These are phyloP conservation scores for Fraxinus americana DNA, from an alignment of 257 asterid genomes.

Conservation along the genomic window DNA sequence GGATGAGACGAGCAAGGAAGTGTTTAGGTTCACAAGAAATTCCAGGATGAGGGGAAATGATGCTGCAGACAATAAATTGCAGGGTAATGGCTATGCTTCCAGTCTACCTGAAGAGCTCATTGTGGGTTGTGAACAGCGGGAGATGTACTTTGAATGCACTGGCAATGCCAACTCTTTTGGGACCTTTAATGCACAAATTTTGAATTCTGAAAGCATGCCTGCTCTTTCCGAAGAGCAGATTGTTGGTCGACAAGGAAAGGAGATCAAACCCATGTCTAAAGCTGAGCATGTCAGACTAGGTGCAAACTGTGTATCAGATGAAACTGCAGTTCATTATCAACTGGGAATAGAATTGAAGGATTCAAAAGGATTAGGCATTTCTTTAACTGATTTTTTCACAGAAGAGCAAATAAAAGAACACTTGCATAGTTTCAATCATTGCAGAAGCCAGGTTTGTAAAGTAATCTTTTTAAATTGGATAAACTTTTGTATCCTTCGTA, in stretches of 20 bases:
- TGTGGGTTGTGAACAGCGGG: slow-evolving; percentile 29
- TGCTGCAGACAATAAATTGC: slow-evolving; percentile 20
- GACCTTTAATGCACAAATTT: slow-evolving; percentile 24
- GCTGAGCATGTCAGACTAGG: slow-evolving; percentile 23
- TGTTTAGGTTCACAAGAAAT: slow-evolving; percentile 16
- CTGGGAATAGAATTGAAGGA: slow-evolving; percentile 30
- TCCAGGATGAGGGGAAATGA: slow-evolving; percentile 22
- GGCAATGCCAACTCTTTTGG: slow-evolving; percentile 14
- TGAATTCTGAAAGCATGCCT: slow-evolving; percentile 31
- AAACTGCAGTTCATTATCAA: slow-evolving; percentile 26
- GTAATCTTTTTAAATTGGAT: background rate
- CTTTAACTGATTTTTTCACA: slow-evolving; percentile 63
- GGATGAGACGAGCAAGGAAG: slow-evolving; percentile 13
- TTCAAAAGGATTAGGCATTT: slow-evolving; percentile 43
- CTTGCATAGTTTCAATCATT: slow-evolving; percentile 50
- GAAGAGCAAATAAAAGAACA: slow-evolving; percentile 61
- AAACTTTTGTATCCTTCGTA: background rate
- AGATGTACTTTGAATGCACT: slow-evolving; percentile 22
- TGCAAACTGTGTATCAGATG: slow-evolving; percentile 27
- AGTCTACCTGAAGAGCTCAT: slow-evolving; percentile 33
- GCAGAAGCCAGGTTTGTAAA: slow-evolving; percentile 47
- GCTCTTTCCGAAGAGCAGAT: slow-evolving; percentile 24
- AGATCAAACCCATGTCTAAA: slow-evolving; percentile 26
- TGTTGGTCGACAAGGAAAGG: slow-evolving; percentile 24
- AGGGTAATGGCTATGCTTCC: slow-evolving; percentile 26